These are phyloP conservation scores for Gnetum montanum DNA, from an alignment of 75 land plant genomes.

Conservation along the genomic window DNA sequence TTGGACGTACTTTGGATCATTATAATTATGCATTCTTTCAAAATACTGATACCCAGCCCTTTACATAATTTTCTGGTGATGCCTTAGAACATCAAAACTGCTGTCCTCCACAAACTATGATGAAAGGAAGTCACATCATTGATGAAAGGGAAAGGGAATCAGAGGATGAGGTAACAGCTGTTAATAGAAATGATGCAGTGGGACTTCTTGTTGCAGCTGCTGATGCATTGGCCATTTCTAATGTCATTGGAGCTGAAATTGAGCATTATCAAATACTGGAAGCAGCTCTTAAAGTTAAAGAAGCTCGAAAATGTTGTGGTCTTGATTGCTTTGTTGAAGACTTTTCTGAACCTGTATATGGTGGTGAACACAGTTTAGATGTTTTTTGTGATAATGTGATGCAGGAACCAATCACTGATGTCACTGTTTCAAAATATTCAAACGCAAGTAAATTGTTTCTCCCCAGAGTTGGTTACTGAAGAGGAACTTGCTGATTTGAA, in stretches of 20 bases:
- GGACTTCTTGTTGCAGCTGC: conserved; percentile 24
- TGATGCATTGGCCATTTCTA: conserved; percentile 22
- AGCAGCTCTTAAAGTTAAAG: conserved; percentile 15
- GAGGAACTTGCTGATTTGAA: too few species aligned
- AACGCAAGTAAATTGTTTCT: too few species aligned
- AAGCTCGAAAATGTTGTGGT: conserved; percentile 15
- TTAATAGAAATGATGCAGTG: conserved; percentile 16
- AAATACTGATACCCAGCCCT: neutral
- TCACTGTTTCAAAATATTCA: too few species aligned
- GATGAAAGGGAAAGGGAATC: neutral
- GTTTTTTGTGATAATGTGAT: conserved; percentile 6
- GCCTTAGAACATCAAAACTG: neutral
- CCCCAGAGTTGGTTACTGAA: too few species aligned
- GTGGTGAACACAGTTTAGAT: conserved; percentile 5
- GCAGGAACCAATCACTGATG: conserved; percentile 12
- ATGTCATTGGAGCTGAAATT: conserved; percentile 2
- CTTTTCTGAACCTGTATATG: neutral
- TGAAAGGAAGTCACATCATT: neutral
- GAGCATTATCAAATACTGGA: conserved; percentile 11
- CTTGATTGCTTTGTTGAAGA: conserved; percentile 7
- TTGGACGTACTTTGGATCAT: neutral
- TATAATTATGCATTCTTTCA: neutral
- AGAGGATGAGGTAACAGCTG: neutral
- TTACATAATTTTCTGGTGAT: neutral
- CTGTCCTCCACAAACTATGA: neutral